These are phyloP conservation scores for Chaetomiaceae sp. DNA, from an alignment of 2,329 filamentous ascomycete genomes.

Conservation along the genomic window DNA sequence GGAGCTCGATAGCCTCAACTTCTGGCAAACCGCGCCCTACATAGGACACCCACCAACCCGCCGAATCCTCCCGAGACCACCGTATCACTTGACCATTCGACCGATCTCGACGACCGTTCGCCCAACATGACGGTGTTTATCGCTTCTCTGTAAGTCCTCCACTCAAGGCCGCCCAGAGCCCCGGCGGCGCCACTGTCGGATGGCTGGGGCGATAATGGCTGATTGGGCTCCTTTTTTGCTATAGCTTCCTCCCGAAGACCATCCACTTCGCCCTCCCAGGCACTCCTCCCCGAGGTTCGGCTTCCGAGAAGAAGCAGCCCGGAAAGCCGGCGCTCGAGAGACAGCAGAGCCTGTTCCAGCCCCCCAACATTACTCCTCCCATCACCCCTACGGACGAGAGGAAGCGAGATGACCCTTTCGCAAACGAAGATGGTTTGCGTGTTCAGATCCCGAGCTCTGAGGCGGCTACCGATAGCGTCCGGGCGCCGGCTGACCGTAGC, in stretches of 20 bases:
- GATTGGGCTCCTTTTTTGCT: not conserved
- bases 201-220: not conserved
- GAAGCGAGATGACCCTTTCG: constrained; percentile 45
- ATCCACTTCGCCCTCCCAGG: constrained; percentile 74
- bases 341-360: constrained; percentile 52
- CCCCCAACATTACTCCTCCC: constrained; percentile 46
- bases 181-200: too few relatives aligned
- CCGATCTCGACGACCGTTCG: not conserved
- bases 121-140: constrained; percentile 49
- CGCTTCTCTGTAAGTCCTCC: constrained; percentile 39
- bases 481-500: constrained; percentile 67
- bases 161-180: not conserved
- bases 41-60: too few relatives aligned
- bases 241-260: constrained; percentile 86
- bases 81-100: not conserved
- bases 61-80: too few relatives aligned
- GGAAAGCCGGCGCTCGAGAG: constrained; percentile 29
- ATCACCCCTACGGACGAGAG: constrained; percentile 51
- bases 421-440: constrained; percentile 54
- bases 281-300: constrained; percentile 40
- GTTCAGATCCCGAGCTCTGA: constrained; percentile 47
- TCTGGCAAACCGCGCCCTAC: too few relatives aligned
- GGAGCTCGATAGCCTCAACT: constrained; percentile 13
- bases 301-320: constrained; percentile 29
- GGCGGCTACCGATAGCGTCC: constrained; percentile 42